Evolutionary conservation across 306 rosid genomes (phyloP).

Genomic region (Gastrolobium villosum): DNA sequence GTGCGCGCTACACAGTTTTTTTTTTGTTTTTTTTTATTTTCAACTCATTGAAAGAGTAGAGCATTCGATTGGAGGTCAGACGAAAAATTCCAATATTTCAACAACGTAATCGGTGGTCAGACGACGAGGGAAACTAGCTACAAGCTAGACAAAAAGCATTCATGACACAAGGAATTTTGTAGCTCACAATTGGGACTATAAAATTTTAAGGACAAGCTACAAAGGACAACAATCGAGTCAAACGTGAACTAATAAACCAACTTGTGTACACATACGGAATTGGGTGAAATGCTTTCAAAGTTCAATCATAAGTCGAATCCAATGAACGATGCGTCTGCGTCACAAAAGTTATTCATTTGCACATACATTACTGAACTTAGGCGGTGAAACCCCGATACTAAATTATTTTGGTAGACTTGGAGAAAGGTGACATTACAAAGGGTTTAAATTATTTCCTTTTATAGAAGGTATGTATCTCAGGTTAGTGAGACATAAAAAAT

Average conservation of each 20-base stretch:
- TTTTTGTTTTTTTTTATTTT: not conserved
- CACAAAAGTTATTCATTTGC: constrained; percentile 2
- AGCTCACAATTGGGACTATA: not conserved
- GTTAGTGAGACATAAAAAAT: too few species aligned
- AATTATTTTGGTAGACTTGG: constrained; percentile 1
- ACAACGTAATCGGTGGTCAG: constrained; percentile 36
- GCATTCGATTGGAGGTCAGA: constrained; percentile 33
- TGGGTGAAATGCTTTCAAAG: constrained; percentile 3
- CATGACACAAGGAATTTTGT: constrained; percentile 18
- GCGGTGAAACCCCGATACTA: constrained; percentile 34
- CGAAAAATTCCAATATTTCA: constrained; percentile 40
- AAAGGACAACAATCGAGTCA: not conserved
- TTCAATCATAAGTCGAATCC: constrained; percentile 23
- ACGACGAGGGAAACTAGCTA: not conserved
- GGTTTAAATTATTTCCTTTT: too few species aligned
- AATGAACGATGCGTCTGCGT: constrained; percentile 3
- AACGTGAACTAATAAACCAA: not conserved
- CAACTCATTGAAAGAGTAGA: constrained; percentile 17
- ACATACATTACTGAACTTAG: constrained; percentile 12
- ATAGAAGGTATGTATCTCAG: too few species aligned
- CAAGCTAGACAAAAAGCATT: constrained; percentile 1
- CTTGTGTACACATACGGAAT: not conserved
- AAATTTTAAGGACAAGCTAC: constrained; percentile 16
- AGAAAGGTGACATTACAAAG: not conserved
- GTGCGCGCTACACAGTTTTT: not conserved